These are phyloP conservation scores for Polyporus arcularius DNA, from an alignment of 768 basidiomycete genomes.

Conservation along the genomic window DNA sequence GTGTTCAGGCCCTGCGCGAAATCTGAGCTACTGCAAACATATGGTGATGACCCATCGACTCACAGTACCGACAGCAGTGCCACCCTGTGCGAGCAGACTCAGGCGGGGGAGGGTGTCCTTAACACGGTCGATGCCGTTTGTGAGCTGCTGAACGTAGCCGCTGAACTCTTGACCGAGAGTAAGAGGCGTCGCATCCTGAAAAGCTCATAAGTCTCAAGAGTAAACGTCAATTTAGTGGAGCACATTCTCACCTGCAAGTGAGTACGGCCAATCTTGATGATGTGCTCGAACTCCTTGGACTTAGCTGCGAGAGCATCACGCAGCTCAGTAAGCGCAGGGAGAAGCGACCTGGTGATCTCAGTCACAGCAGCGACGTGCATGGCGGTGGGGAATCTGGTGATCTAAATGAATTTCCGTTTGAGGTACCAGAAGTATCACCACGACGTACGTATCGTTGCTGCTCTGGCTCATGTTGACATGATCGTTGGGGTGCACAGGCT, in stretches of 20 bases:
- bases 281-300: slow-evolving; percentile 79
- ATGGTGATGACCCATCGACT: slow-evolving; percentile 29
- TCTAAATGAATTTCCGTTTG: not conserved
- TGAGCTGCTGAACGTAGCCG: slow-evolving; percentile 94
- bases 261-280: slow-evolving; percentile 98
- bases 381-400: slow-evolving; percentile 88
- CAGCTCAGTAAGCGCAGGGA: slow-evolving; percentile 86
- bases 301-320: slow-evolving; percentile 85
- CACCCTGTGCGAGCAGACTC: slow-evolving; percentile 92
- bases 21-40: slow-evolving; percentile 1
- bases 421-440: not conserved
- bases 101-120: slow-evolving; percentile 82
- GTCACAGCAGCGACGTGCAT: slow-evolving; percentile 98
- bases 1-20: slow-evolving; percentile 87
- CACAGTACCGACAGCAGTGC: slow-evolving; percentile 97
- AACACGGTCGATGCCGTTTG: slow-evolving; percentile 86
- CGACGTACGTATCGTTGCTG: slow-evolving; percentile 91
- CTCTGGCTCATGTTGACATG: slow-evolving; percentile 99
- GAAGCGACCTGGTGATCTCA: slow-evolving; percentile 74
- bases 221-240: not conserved
- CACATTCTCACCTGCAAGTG: slow-evolving; percentile 70
- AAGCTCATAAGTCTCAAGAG: not conserved
- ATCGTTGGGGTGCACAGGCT: slow-evolving; percentile 97
- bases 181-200: slow-evolving; percentile 92
- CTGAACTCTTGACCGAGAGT: slow-evolving; percentile 99